Percentiles rank a stretch among this genome's conserved stretches.
Evolutionary conservation across 1,284 basidiomycete species (phyloP).

Genomic region (Puccinia coronata): DNA sequence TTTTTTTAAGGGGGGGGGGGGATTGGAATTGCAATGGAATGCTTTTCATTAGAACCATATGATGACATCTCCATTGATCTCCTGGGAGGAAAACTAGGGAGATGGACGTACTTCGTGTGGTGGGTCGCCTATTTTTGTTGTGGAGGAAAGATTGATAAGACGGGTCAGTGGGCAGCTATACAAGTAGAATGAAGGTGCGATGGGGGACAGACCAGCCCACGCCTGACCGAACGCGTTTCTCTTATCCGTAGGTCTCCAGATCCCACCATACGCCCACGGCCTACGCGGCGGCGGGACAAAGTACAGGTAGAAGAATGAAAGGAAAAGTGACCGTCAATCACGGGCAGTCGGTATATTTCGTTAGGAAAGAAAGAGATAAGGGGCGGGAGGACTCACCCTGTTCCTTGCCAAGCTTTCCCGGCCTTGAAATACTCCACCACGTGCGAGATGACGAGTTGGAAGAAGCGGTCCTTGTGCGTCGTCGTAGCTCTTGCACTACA

Average conservation of each 20-base stretch:
- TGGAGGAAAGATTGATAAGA: neutral
- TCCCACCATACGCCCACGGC: conserved; percentile 54
- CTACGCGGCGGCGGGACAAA: no score
- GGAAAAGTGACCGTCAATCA: no score
- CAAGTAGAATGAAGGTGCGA: conserved; percentile 45
- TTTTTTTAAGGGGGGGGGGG: no score
- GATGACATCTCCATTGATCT: no score
- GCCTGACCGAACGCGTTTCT: conserved; percentile 51
- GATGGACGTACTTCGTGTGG: conserved; percentile 38
- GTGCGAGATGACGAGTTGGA: conserved; percentile 49
- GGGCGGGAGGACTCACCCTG: conserved; percentile 41
- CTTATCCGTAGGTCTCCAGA: conserved; percentile 52
- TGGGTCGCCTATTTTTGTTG: conserved; percentile 46
- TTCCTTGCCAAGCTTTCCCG: conserved; percentile 34
- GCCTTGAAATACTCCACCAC: conserved; percentile 51
- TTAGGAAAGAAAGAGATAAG: no score
- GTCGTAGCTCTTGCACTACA: conserved; percentile 51
- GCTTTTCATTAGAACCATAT: no score
- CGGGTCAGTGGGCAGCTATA: neutral
- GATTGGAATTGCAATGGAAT: no score
- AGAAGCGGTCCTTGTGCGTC: conserved; percentile 53
- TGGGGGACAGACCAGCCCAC: conserved; percentile 52
- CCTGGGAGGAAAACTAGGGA: no score
- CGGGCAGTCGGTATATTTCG: no score
- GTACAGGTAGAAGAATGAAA: no score